Evolutionary conservation across 768 basidiomycete species (phyloP).

Genomic region (Mycena sanguinolenta): DNA sequence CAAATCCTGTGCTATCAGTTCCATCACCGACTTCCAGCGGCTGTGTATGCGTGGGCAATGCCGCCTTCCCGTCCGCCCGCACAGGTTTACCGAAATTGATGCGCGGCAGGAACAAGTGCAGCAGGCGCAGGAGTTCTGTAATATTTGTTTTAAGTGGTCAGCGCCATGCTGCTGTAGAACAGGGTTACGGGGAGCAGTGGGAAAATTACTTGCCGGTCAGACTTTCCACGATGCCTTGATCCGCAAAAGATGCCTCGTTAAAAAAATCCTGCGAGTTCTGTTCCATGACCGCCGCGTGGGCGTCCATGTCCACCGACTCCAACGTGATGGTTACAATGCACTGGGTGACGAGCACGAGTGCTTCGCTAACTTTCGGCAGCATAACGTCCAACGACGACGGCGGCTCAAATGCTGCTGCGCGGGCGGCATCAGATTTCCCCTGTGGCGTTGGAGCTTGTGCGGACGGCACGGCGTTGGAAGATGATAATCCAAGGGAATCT

Average conservation of each 20-base stretch:
- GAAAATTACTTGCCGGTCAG: slow-evolving; percentile 65
- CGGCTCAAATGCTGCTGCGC: slow-evolving; percentile 28
- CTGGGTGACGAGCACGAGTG: slow-evolving; percentile 82
- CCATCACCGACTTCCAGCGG: slow-evolving; percentile 30
- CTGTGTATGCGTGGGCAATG: slow-evolving; percentile 44
- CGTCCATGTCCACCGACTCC: slow-evolving; percentile 57
- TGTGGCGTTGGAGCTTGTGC: slow-evolving; percentile 19
- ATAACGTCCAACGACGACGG: slow-evolving; percentile 64
- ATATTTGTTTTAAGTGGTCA: slow-evolving; percentile 34
- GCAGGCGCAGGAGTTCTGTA: slow-evolving; percentile 77
- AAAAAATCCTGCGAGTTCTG: slow-evolving; percentile 57
- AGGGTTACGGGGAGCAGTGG: neutral
- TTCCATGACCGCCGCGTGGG: slow-evolving; percentile 37
- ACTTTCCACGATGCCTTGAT: slow-evolving; percentile 64
- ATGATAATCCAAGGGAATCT: slow-evolving; percentile 54
- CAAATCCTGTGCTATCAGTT: slow-evolving; percentile 71
- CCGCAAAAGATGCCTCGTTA: slow-evolving; percentile 57
- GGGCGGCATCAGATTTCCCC: slow-evolving; percentile 8
- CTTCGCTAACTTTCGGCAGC: slow-evolving; percentile 85
- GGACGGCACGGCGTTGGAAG: slow-evolving; percentile 28
- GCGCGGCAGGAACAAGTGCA: slow-evolving; percentile 87
- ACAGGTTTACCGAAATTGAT: slow-evolving; percentile 84
- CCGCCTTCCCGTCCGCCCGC: slow-evolving; percentile 39
- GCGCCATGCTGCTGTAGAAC: slow-evolving; percentile 4
- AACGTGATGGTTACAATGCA: slow-evolving; percentile 78